A percentile compares a stretch with the other conserved stretches of the same genome.
These are phyloP conservation scores for Agastache rugosa DNA, from an alignment of 257 asterid genomes.

Conservation along the genomic window DNA sequence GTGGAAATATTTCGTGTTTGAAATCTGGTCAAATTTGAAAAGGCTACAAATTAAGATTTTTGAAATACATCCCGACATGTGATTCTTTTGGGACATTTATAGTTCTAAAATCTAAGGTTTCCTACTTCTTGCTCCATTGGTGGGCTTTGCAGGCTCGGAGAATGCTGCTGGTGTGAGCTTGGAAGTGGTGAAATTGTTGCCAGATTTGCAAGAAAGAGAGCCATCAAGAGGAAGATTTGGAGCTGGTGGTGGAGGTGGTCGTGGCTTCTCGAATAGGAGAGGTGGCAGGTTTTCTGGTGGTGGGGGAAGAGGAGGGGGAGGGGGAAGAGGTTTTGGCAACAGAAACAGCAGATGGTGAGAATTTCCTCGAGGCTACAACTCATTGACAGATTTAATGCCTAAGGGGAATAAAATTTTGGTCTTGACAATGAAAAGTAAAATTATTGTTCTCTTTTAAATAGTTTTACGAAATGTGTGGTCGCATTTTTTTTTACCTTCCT, in stretches of 20 bases:
- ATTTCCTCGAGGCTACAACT: neutral
- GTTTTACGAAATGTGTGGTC: neutral
- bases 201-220: slow-evolving; percentile 76
- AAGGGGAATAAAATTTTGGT: slow-evolving; percentile 44
- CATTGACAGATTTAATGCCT: slow-evolving; percentile 24
- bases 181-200: slow-evolving; percentile 65
- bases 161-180: slow-evolving; percentile 71
- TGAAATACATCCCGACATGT: neutral
- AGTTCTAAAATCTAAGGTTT: neutral
- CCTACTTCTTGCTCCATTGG: neutral
- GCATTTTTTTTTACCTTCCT: neutral
- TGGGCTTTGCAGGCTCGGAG: slow-evolving; percentile 53
- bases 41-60: neutral
- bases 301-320: slow-evolving; percentile 42
- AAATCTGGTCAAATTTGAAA: neutral
- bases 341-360: slow-evolving; percentile 62
- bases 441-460: neutral
- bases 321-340: slow-evolving; percentile 46
- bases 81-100: neutral
- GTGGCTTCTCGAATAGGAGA: slow-evolving; percentile 54
- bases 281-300: slow-evolving; percentile 49
- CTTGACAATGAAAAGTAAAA: slow-evolving; percentile 20
- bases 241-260: slow-evolving; percentile 65
- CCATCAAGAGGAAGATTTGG: slow-evolving; percentile 61
- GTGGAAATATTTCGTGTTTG: neutral